These are phyloP conservation scores for Prosopis cineraria DNA, from an alignment of 306 rosid genomes.

Conservation along the genomic window DNA sequence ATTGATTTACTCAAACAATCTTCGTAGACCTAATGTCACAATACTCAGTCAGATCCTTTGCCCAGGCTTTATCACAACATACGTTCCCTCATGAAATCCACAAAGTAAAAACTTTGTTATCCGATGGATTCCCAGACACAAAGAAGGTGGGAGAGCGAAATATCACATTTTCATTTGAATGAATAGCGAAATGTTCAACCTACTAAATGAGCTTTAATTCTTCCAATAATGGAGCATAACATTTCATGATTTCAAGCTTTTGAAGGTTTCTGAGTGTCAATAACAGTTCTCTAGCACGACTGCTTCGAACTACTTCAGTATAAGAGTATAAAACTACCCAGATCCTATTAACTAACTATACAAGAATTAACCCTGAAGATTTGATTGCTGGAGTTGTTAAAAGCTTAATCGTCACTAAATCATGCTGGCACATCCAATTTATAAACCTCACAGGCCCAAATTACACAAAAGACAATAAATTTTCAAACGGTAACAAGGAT, in stretches of 20 bases:
- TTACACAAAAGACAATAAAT: not conserved
- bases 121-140: not conserved
- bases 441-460: constrained; percentile 1
- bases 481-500: not conserved
- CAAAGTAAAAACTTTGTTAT: not conserved
- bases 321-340: not conserved
- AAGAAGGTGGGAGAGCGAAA: not conserved
- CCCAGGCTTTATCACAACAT: constrained; percentile 13
- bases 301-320: not conserved
- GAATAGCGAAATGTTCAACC: not conserved
- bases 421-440: not conserved
- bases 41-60: not conserved
- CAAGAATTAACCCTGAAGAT: not conserved
- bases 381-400: not conserved
- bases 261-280: not conserved
- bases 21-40: not conserved
- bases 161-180: not conserved
- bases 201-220: not conserved
- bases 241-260: constrained; percentile 7
- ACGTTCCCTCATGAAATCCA: not conserved
- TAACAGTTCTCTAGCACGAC: not conserved
- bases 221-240: not conserved
- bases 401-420: not conserved
- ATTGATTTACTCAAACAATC: not conserved
- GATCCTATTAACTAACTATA: not conserved